Evolutionary conservation across 495 filamentous ascomycete genomes (phyloP).

Genomic region (Penicillium herquei): DNA sequence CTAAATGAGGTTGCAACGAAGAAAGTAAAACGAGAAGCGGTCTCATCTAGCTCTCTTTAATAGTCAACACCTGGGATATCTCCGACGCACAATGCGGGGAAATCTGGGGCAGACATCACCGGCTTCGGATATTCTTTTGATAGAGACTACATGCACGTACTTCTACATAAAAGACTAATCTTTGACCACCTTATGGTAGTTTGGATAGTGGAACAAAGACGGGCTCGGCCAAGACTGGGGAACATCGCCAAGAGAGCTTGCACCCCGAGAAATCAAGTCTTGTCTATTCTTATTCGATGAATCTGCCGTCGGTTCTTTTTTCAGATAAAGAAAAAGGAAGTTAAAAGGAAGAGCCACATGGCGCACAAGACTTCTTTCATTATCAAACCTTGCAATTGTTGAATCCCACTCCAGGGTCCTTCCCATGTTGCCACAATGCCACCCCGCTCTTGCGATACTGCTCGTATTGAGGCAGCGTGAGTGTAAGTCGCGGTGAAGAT

Average conservation of each 20-base stretch:
- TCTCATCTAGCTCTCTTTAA: constrained; percentile 3
- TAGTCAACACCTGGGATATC: background rate
- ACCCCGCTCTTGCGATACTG: too few relatives aligned
- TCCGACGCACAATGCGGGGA: background rate
- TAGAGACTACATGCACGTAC: background rate
- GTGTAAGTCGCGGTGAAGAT: too few relatives aligned
- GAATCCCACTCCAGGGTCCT: too few relatives aligned
- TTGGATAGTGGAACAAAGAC: constrained; percentile 6
- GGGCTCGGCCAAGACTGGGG: constrained; percentile 16
- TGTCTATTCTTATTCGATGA: constrained; percentile 17
- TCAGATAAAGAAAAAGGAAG: background rate
- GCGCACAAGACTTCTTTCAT: background rate
- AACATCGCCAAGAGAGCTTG: constrained; percentile 27
- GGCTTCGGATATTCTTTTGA: too few relatives aligned
- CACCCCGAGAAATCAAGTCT: constrained; percentile 8
- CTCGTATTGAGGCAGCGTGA: too few relatives aligned
- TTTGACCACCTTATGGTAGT: background rate
- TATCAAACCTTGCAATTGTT: background rate
- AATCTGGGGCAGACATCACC: background rate
- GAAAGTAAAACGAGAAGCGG: background rate
- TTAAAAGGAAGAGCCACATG: background rate
- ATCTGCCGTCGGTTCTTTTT: constrained; percentile 8
- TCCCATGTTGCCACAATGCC: too few relatives aligned
- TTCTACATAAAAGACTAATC: constrained; percentile 2
- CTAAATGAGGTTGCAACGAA: background rate